phyloP scores from a whole-genome alignment of 148 eudicot genomes.

The Heliamphora exappendiculata region DNA sequence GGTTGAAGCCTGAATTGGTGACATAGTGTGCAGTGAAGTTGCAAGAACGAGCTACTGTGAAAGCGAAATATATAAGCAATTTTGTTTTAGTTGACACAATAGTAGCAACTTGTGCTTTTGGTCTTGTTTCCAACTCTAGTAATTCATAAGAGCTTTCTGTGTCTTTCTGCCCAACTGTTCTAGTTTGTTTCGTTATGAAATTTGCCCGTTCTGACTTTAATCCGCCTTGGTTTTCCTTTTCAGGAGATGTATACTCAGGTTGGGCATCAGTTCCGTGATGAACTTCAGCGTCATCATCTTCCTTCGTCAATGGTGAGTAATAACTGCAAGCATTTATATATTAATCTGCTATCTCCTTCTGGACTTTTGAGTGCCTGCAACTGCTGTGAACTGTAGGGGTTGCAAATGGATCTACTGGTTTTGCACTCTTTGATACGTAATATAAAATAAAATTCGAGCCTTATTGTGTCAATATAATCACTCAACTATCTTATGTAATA shows the following conservation, averaged over 20 bases:
- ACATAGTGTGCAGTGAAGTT: too few relatives aligned
- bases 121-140: too few relatives aligned
- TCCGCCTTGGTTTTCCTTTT: constrained; percentile 9
- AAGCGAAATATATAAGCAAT: too few relatives aligned
- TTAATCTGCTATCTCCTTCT: not conserved
- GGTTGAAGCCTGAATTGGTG: too few relatives aligned
- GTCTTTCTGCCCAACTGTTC: not conserved
- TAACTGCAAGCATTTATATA: not conserved
- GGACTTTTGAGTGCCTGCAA: not conserved
- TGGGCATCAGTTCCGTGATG: constrained; percentile 91
- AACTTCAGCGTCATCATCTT: constrained; percentile 78
- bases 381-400: not conserved
- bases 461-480: not conserved
- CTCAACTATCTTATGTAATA: constrained; percentile 4
- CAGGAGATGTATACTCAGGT: constrained; percentile 95
- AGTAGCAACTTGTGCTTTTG: too few relatives aligned
- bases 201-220: not conserved
- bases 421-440: not conserved
- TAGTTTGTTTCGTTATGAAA: not conserved
- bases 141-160: too few relatives aligned
- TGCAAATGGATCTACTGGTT: too few relatives aligned
- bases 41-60: too few relatives aligned
- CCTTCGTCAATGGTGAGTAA: constrained; percentile 75
- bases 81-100: too few relatives aligned
- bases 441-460: not conserved